phyloP scores from a whole-genome alignment of 345 rosid genomes.

The Odontarrhena argentea region DNA sequence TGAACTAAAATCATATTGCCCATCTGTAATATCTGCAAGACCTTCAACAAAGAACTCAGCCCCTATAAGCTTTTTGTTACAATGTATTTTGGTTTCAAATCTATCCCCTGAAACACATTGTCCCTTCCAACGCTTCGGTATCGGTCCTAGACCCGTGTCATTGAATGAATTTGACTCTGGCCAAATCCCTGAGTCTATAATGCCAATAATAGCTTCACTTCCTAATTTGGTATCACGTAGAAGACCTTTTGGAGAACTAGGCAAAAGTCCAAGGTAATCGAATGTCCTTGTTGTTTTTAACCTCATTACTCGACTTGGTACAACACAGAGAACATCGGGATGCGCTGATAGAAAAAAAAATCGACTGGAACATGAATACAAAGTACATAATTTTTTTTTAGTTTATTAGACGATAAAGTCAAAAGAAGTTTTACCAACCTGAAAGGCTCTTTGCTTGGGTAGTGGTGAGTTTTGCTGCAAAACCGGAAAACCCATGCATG shows the following conservation, averaged over 20 bases:
- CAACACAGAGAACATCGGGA: slow-evolving; percentile 58
- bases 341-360: slow-evolving; percentile 36
- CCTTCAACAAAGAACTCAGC: slow-evolving; percentile 50
- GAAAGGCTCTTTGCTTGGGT: slow-evolving; percentile 50
- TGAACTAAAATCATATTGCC: slow-evolving; percentile 41
- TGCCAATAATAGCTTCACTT: slow-evolving; percentile 60
- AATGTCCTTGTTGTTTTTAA: slow-evolving; percentile 62
- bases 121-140: slow-evolving; percentile 64
- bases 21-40: slow-evolving; percentile 33
- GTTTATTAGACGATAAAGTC: slow-evolving; percentile 2
- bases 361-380: not conserved
- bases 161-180: slow-evolving; percentile 63
- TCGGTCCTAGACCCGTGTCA: slow-evolving; percentile 48
- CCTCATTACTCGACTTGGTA: slow-evolving; percentile 51
- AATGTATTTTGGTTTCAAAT: slow-evolving; percentile 44
- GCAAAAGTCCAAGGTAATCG: slow-evolving; percentile 57
- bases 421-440: slow-evolving; percentile 27
- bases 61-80: slow-evolving; percentile 62
- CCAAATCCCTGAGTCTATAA: slow-evolving; percentile 75
- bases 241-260: slow-evolving; percentile 41
- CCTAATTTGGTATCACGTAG: slow-evolving; percentile 49
- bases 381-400: not conserved
- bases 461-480: slow-evolving; percentile 53
- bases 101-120: slow-evolving; percentile 55
- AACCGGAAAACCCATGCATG: slow-evolving; percentile 54